Conservation (phyloP, 2,329 filamentous ascomycete genomes). For the Microascus cirrosus region DNA sequence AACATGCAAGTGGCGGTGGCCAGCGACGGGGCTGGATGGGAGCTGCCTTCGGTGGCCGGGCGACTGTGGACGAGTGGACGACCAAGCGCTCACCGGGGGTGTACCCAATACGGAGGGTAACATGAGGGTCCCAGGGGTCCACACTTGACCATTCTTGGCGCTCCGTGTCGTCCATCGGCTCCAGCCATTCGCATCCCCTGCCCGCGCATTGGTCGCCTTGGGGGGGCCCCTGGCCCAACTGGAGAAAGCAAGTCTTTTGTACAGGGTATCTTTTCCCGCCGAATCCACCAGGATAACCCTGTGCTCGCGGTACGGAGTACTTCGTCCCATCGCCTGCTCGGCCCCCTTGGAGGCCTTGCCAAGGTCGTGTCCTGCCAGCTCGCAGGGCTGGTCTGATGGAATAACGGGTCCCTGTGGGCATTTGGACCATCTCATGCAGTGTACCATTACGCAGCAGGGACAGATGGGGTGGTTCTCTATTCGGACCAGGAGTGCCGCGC, state of each 20-base stretch:
- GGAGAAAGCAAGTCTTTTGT: background rate
- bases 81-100: background rate
- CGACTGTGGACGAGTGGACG: background rate
- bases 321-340: background rate
- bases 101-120: background rate
- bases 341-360: background rate
- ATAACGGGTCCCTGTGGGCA: background rate
- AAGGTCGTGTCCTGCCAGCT: background rate
- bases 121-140: background rate
- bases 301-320: background rate
- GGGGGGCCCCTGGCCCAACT: background rate
- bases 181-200: background rate
- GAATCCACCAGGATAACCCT: background rate
- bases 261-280: background rate
- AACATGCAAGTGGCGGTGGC: too few species aligned
- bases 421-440: background rate
- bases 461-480: background rate
- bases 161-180: background rate
- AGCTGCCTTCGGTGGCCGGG: background rate
- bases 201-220: background rate
- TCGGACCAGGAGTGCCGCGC: background rate
- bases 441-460: background rate
- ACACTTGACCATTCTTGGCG: background rate
- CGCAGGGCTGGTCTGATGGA: background rate
- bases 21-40: too few species aligned